Evolutionary conservation across 2,329 filamentous ascomycete genomes (phyloP), one percentile per base, ranked within the genome.

Genomic region (Fusarium tjaetaba): DNA sequence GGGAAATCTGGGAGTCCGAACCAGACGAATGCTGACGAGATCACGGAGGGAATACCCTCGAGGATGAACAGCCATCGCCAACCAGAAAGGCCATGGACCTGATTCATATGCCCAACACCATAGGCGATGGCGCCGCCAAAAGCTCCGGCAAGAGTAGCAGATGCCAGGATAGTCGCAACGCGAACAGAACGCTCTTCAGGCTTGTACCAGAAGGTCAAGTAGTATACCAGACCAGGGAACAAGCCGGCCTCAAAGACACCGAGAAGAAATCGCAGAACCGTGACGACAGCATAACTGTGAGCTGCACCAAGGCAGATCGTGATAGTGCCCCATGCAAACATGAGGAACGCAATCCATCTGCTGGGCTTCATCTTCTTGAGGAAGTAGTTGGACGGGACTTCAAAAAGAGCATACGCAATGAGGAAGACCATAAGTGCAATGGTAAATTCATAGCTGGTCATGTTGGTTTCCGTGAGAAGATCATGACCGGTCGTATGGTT

Each of bases 71-170:
- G 83, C 88, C 84, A 93, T 48, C 92, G 84, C 92, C 92, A 94
- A 2, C 89, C 92, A 5, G 86, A 84, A 26, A 90, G 84, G 1
- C 91, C 91, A 1, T 84, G 80, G 1, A 88, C 81, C 6, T 88
- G 86, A 68, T 93, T 89, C 88, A 94, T 91, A 74, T 91, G 89
- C 0, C 90, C 90, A 59, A 94, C 91, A 0, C 86, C 91, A 62
- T 91, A 93, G 0, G 92, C 92, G 8, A 94, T 87, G 0, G 93
- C 85, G 3, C 92, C 92, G 4, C 92, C 91, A 71, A 89, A 93
- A 3, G 92, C 92, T 8, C 92, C 92, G 0, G 91, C 91, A 1
- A 93, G 83, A 0, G 92, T 92, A 3, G 91, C 89, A 16, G 85
- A 88, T 20, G 90, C 88, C 70, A 94, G 89, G 1, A 94, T 87